Evolutionary conservation across 306 rosid genomes (phyloP), one percentile per base, ranked within the genome.

Genomic region (Hippophae gyantsensis): DNA sequence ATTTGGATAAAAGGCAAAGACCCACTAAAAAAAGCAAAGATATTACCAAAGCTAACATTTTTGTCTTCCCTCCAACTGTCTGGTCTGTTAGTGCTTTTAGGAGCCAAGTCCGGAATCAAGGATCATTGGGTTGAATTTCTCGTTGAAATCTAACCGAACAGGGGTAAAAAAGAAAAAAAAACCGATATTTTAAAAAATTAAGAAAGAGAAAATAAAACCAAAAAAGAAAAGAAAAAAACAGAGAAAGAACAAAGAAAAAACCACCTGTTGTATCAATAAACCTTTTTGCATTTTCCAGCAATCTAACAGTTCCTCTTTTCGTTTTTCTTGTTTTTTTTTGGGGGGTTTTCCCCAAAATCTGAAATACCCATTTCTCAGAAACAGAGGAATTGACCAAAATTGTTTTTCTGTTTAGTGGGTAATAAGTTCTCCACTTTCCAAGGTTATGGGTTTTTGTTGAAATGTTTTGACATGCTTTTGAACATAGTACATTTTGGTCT

Each of bases 91-190:
- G 77, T 70, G 66, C 67, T 80, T 79, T 62, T 66, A 81, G 95
- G 90, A 84, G 81, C 78, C 65, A 57, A 81, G 79, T 48, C 57
- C 85, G 95, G 90, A 74, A 78, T 56, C 77, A 51, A 65, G 49
- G 14, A 65, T 27, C 72, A 73, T 58, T 51, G 86, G 50, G 70
- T 65, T 79, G 77, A 73, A 72, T 76, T 61, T 60, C 54, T 58
- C 57, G 53, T 80, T 72, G 77, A 75, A 32, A 78, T 74, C 72
- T 74, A 32, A 32, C 59, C 4, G 38, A 74, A 60, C 65, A 60
- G 2, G 14, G 14, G 1, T 2, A 69, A 79, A 65, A 13, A 61
- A 42, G 42, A 43, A 18, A 14, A 51, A 13, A 51, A 26, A 12
- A 0, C 23, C 23, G 23, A 18, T 18, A 18, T 18, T 0, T 43